Evolutionary conservation across 305 asterid species (phyloP), one percentile per base, ranked within the genome.

Genomic region (Fraxinus latifolia): DNA sequence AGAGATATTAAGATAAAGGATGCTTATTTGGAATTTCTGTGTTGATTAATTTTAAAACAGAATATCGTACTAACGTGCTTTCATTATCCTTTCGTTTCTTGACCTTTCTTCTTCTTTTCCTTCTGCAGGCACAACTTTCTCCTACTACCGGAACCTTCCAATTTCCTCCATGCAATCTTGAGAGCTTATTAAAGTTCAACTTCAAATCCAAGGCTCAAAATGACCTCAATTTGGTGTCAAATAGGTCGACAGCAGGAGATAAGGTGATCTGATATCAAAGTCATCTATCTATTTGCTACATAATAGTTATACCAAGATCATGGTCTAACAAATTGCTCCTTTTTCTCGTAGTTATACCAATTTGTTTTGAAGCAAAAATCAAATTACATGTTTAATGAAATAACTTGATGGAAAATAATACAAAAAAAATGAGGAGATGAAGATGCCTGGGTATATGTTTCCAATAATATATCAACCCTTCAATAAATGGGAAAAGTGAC

Each of bases 111-210:
- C 12, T 76, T 67, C 23, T 15, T 9, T 68, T 37, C 42, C 25
- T 39, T 15, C 19, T 8, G 4, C 67, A 88, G 91, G 88, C 78
- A 11, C 91, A 86, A 79, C 73, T 74, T 79, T 90, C 96, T 76
- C 96, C 97, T 8, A 91, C 97, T 0, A 91, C 96, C 4, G 95
- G 94, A 36, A 83, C 89, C 12, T 83, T 87, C 76, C 90, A 81
- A n/a, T 76, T 80, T 19, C 86, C 82, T 29, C 74, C 89, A 14
- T 58, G 84, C 23, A 77, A 80, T 76, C 84, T 74, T 11, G 90
- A 89, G 5, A 72, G 73, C 71, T 82, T 79, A 68, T 68, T 29
- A 29, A 68, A 68, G 39, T 68, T 68, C 74, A 68, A 29, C 39
- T 12, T 68, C 21, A 68, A 29, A 29, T 68, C 74, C 36, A 76